Conservation (phyloP, 2,329 filamentous ascomycete species). For the Nannizzia gypsea region DNA sequence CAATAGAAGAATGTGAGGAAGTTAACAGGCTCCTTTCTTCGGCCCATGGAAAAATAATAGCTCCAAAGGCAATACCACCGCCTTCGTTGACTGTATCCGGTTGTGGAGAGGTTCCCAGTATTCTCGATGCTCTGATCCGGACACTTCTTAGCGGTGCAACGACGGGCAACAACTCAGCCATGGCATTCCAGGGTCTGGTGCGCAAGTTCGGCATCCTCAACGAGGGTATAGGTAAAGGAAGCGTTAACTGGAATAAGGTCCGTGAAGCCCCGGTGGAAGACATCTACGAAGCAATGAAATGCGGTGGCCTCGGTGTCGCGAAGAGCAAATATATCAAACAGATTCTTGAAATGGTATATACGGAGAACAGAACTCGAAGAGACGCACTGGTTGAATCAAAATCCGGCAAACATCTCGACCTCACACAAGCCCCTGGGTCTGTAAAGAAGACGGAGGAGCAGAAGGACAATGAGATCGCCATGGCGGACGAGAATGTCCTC, state of each 20-base stretch:
- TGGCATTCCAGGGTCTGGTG: conserved; percentile 54
- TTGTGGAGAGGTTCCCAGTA: conserved; percentile 54
- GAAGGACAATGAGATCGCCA: conserved; percentile 43
- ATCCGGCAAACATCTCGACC: conserved; percentile 33
- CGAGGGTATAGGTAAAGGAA: conserved; percentile 55
- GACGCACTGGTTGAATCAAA: conserved; percentile 39
- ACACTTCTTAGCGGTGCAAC: conserved; percentile 53
- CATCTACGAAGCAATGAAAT: conserved; percentile 57
- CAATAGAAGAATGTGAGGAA: conserved; percentile 54
- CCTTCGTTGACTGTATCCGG: conserved; percentile 62
- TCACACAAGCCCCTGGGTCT: conserved; percentile 21
- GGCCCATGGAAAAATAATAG: conserved; percentile 52
- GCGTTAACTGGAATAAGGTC: conserved; percentile 64
- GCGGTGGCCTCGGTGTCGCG: conserved; percentile 56
- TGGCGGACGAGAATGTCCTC: conserved; percentile 47
- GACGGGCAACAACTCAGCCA: conserved; percentile 48
- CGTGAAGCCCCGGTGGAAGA: conserved; percentile 46
- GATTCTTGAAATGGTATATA: conserved; percentile 60
- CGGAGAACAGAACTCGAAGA: conserved; percentile 51
- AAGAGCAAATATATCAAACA: conserved; percentile 63
- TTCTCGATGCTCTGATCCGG: conserved; percentile 52
- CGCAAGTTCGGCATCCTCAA: conserved; percentile 51
- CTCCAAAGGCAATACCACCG: conserved; percentile 55
- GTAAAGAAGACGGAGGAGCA: conserved; percentile 23
- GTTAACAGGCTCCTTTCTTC: conserved; percentile 54